Evolutionary conservation across 1,284 basidiomycete genomes (phyloP).

Genomic region (Trametes sp.): DNA sequence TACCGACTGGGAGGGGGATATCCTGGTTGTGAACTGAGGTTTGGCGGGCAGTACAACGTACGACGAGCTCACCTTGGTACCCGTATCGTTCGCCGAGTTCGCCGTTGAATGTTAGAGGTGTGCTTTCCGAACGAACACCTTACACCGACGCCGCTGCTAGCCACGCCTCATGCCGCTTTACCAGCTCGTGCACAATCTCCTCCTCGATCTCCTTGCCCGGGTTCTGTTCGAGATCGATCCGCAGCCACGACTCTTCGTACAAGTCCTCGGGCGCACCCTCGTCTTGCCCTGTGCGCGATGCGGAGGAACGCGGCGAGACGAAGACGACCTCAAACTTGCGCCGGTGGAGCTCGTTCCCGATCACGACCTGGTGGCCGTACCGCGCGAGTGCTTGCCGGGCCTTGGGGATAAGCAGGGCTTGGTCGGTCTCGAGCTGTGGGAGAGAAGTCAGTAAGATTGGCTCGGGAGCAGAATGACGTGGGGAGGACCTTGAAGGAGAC

Average conservation of each 20-base stretch:
- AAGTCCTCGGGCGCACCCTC: neutral
- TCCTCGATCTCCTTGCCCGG: constrained; percentile 89
- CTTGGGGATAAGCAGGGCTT: constrained; percentile 86
- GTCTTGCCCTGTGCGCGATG: neutral
- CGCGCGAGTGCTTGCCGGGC: constrained; percentile 87
- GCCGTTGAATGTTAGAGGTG: no score
- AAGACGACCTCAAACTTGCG: constrained; percentile 95
- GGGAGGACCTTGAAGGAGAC: constrained; percentile 92
- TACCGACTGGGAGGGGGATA: neutral
- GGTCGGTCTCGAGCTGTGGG: constrained; percentile 93
- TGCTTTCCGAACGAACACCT: no score
- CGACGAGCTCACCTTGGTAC: no score
- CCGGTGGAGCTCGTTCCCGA: constrained; percentile 91
- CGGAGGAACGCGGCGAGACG: constrained; percentile 52
- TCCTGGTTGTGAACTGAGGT: no score
- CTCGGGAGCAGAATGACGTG: neutral
- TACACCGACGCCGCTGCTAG: constrained; percentile 39
- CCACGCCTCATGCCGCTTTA: constrained; percentile 80
- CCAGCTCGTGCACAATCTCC: constrained; percentile 84
- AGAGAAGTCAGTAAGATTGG: neutral
- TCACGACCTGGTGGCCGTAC: constrained; percentile 97
- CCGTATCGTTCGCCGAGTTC: no score
- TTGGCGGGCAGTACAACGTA: no score
- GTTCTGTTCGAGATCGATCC: constrained; percentile 58
- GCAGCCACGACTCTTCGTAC: constrained; percentile 78